Evolutionary conservation across 208 protist species (phyloP).

Genomic region (Naegleria fowleri): DNA sequence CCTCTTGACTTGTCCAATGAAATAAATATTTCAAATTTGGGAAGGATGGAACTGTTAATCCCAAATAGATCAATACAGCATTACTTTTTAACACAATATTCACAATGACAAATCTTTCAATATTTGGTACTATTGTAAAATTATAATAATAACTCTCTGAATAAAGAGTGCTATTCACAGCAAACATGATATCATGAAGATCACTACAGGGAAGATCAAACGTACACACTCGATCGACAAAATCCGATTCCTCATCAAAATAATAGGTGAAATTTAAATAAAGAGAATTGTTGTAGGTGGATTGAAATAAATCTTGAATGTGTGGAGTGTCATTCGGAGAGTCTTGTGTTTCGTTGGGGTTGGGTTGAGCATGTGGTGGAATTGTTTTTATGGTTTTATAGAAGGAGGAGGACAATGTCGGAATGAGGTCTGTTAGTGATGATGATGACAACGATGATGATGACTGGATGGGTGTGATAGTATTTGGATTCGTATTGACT

Average conservation of each 20-base stretch:
- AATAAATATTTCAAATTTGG: too few species aligned
- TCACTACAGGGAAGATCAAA: not conserved
- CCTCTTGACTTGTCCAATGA: too few species aligned
- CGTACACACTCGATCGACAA: not conserved
- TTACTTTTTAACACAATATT: not conserved
- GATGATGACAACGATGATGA: too few species aligned
- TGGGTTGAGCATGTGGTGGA: too few species aligned
- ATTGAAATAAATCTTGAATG: not conserved
- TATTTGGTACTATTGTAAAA: not conserved
- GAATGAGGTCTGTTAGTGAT: too few species aligned
- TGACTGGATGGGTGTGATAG: too few species aligned
- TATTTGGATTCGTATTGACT: too few species aligned
- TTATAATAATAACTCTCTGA: not conserved
- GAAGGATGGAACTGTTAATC: too few species aligned
- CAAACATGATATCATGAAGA: not conserved
- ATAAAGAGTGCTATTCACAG: not conserved
- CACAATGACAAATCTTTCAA: not conserved
- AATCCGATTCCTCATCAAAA: not conserved
- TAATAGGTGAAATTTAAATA: not conserved
- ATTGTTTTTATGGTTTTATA: too few species aligned
- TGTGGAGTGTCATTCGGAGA: not conserved
- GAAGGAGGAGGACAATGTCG: too few species aligned
- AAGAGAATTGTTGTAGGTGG: not conserved
- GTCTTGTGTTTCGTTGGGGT: too few species aligned
- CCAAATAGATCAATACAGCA: not conserved